Evolutionary conservation across 1,284 basidiomycete genomes (phyloP), one percentile per base, ranked within the genome.

Genomic region (Cutaneotrichosporon sp.): DNA sequence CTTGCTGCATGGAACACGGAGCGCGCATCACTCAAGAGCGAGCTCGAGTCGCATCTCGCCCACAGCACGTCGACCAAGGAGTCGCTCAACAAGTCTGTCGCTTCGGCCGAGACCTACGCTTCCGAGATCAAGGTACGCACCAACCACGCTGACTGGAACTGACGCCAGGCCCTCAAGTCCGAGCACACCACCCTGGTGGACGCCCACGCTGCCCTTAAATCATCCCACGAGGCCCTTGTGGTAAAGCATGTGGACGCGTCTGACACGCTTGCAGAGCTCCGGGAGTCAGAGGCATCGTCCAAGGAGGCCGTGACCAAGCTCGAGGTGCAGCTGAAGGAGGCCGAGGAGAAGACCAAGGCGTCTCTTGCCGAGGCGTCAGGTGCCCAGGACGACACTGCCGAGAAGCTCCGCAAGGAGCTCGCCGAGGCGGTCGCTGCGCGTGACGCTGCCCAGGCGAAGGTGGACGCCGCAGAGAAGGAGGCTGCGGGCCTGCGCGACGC

Each of bases 131-230:
- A 68, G 56, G 69, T 70, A 38, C 61, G 64, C 30, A 55, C 5
- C 13, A 21, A 26, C 36, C 21, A 13, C 34, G 51, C 51, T 34
- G n/a, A n/a, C 18, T 7, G 55, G 34, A 56, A 21, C 36, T 56
- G 51, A 53, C 51, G n/a, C 18, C 51, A 53, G 55, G 30, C 36
- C 2, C 62, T 74, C 22, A 59, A 67, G 63, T 56, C 53, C 31
- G 66, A 71, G 18, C 72, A 72, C 55, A 69, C 64, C 5, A 55
- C 66, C 31, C 65, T 73, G 1, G 56, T 60, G 7, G 55, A 66
- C 30, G 67, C 65, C 30, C 65, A 74, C 56, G 65, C 67, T 18
- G 69, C 67, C 10, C 66, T 74, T 18, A 53, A 68, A 61, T 53
- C 59, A 21, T 61, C 67, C 10, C 70, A 75, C 60, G 70, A 66